These are phyloP conservation scores for Yamadazyma epiphylla DNA, from an alignment of 1,139 yeast species.

Conservation along the genomic window DNA sequence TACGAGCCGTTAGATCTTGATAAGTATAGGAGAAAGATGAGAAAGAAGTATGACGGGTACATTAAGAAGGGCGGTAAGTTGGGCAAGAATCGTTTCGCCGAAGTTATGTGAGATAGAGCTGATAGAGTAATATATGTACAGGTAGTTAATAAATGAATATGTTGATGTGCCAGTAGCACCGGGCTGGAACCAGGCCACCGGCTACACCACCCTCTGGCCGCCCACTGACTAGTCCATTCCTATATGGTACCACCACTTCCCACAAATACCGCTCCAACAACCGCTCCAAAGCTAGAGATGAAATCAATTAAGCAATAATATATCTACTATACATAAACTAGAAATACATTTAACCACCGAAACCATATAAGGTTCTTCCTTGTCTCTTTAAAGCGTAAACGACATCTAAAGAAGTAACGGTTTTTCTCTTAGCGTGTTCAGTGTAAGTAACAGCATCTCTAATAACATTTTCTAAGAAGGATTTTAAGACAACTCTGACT, in stretches of 20 bases:
- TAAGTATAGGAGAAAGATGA: constrained; percentile 28
- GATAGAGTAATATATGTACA: not conserved
- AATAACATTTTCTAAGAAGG: constrained; percentile 94
- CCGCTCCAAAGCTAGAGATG: no score
- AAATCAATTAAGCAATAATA: no score
- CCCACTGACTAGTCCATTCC: no score
- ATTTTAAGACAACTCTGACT: constrained; percentile 94
- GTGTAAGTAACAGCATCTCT: constrained; percentile 99
- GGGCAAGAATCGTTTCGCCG: constrained; percentile 16
- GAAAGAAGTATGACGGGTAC: constrained; percentile 19
- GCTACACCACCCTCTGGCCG: no score
- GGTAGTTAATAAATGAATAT: no score
- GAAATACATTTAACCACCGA: constrained; percentile 78
- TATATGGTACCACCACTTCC: not conserved
- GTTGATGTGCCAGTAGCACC: no score
- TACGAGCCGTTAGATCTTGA: constrained; percentile 29
- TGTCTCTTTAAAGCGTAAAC: constrained; percentile 65
- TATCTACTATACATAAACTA: constrained; percentile 17
- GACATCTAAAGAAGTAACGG: constrained; percentile 33
- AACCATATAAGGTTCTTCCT: constrained; percentile 99
- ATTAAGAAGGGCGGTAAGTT: constrained; percentile 25
- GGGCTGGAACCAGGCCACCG: no score
- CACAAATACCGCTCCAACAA: not conserved
- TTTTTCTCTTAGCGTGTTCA: constrained; percentile 99
- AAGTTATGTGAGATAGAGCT: constrained; percentile 1